phyloP scores from a whole-genome alignment of 148 eudicot genomes.

The Rhododendron williamsianum region DNA sequence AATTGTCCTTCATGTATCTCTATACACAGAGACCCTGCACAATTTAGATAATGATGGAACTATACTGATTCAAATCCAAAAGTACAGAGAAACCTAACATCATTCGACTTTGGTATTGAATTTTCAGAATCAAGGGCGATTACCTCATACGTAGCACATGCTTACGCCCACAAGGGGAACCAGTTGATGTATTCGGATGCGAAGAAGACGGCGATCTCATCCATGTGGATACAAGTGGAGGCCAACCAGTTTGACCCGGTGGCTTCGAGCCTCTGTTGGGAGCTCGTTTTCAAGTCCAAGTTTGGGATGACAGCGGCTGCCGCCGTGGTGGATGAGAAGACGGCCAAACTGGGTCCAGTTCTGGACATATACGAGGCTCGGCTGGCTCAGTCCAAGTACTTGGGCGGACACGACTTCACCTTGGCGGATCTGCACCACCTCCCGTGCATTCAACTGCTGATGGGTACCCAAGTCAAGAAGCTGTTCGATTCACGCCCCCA shows the following conservation, averaged over 20 bases:
- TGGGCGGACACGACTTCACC: conserved; percentile 52
- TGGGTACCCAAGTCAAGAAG: conserved; percentile 27
- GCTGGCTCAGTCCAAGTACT: conserved; percentile 49
- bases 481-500: conserved; percentile 44
- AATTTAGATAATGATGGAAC: background rate
- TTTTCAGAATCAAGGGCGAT: conserved; percentile 73
- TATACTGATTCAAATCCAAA: background rate
- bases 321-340: conserved; percentile 32
- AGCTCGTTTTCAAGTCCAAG: conserved; percentile 36
- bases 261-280: conserved; percentile 37
- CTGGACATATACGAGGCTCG: conserved; percentile 70
- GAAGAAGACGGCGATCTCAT: conserved; percentile 37
- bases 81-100: background rate
- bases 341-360: conserved; percentile 35
- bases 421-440: conserved; percentile 70
- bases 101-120: background rate
- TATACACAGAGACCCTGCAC: background rate
- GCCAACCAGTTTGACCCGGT: conserved; percentile 53
- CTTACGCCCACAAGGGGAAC: conserved; percentile 40
- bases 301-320: conserved; percentile 33
- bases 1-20: too few species aligned
- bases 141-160: conserved; percentile 40
- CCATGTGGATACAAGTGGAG: conserved; percentile 60
- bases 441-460: conserved; percentile 34
- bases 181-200: conserved; percentile 26